Evolutionary conservation across 1,139 yeast genomes (phyloP).

Genomic region (Diutina mesorugosa): DNA sequence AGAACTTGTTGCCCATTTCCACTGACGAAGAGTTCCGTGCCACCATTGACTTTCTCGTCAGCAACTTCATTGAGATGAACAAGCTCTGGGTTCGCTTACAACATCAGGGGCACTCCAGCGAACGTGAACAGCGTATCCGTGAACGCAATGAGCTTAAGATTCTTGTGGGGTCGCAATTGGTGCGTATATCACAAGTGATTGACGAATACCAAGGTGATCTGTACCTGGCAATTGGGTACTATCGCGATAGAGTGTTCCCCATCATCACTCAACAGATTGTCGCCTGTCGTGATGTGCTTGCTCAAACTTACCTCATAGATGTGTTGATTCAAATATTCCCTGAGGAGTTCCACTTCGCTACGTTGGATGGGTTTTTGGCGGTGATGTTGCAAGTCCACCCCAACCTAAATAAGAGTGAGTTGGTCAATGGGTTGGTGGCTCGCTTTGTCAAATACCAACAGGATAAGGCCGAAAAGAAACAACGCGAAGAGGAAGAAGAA

Average conservation of each 20-base stretch:
- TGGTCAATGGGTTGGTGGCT: slow-evolving; percentile 59
- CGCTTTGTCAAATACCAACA: slow-evolving; percentile 52
- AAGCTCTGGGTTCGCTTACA: slow-evolving; percentile 94
- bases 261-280: slow-evolving; percentile 78
- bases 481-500: background rate
- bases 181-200: slow-evolving; percentile 76
- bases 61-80: slow-evolving; percentile 93
- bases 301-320: slow-evolving; percentile 84
- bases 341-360: slow-evolving; percentile 74
- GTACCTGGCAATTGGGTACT: slow-evolving; percentile 30
- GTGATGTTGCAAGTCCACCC: slow-evolving; percentile 57
- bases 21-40: slow-evolving; percentile 41
- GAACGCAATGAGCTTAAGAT: slow-evolving; percentile 88
- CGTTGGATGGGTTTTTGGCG: slow-evolving; percentile 56
- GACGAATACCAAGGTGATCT: slow-evolving; percentile 36
- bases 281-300: slow-evolving; percentile 83
- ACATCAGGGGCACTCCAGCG: slow-evolving; percentile 89
- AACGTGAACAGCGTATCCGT: slow-evolving; percentile 55
- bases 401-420: slow-evolving; percentile 43
- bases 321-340: slow-evolving; percentile 92
- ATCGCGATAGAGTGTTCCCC: slow-evolving; percentile 59
- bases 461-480: slow-evolving; percentile 15
- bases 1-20: slow-evolving; percentile 47
- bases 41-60: slow-evolving; percentile 60
- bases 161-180: slow-evolving; percentile 85